Evolutionary conservation across 768 basidiomycete species (phyloP), one percentile per base, ranked within the genome.

Genomic region (Amanita polypyramis): DNA sequence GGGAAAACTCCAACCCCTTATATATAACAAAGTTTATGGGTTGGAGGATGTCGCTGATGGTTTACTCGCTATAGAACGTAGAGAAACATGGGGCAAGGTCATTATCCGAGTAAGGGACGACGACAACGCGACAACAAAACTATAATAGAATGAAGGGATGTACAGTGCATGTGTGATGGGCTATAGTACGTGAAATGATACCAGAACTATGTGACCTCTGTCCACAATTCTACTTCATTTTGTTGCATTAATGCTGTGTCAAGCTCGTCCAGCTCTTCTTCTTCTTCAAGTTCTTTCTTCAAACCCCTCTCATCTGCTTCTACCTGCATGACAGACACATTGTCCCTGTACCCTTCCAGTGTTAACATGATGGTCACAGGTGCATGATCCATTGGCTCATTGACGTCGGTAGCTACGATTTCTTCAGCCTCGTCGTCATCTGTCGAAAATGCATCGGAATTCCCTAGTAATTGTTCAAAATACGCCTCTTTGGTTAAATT

Each of bases 61-160:
- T 1, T 65, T 97, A 43, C 60, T 58, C 11, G 91, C 87, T 20
- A 65, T 98, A 15, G 92, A 93, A 58, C 70, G 69, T 39, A 70
- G 95, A 53, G 77, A 88, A 65, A 94, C 92, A 4, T 98, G 92
- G 89, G 95, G 95, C 0, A 97, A 97, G 60, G 86, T 73, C 0
- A 69, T 94, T 20, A 75, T 89, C 6, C 72, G 69, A 43, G 62
- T 98, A 41, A 73, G 69, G 45, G 73, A 79, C 21, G 78, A 82
- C 20, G 54, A 33, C 0, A 56, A 56, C 20, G 20, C n/a, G 46
- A 67, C 53, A 45, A 65, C 76, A 3, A 82, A 71, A 57, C 61
- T 81, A 35, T 75, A 45, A 37, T 17, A 43, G 27, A 50, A 29
- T 38, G 15, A 41, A 15, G 17, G 23, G 9, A 15, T 30, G 6